Conservation (phyloP, 2,329 filamentous ascomycete genomes). For the Coniella vitis region DNA sequence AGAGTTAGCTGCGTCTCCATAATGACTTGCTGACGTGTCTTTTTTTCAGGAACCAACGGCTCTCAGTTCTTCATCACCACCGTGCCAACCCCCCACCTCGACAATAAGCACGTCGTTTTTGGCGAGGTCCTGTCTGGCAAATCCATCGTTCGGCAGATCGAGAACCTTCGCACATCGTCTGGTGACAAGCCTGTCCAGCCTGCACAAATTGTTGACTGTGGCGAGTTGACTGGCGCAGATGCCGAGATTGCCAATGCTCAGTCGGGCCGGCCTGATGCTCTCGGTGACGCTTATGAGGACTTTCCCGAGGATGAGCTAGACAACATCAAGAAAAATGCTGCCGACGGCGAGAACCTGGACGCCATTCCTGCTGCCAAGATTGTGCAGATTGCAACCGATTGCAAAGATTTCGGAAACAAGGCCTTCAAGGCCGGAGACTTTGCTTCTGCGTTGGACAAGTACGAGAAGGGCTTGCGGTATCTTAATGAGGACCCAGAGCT, state of each 20-base stretch:
- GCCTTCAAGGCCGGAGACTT: slow-evolving; percentile 79
- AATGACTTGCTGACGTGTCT: background rate
- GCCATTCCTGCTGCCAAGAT: slow-evolving; percentile 61
- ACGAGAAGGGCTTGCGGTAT: slow-evolving; percentile 88
- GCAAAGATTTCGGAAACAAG: slow-evolving; percentile 89
- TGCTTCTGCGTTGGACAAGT: slow-evolving; percentile 73
- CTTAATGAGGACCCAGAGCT: slow-evolving; percentile 75
- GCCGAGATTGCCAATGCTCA: slow-evolving; percentile 62
- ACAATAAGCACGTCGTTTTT: slow-evolving; percentile 96
- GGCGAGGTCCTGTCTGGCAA: slow-evolving; percentile 91
- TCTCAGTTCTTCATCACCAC: slow-evolving; percentile 99
- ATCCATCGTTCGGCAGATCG: slow-evolving; percentile 81
- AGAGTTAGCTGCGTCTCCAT: background rate
- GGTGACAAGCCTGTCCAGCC: slow-evolving; percentile 74
- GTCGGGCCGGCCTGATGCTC: slow-evolving; percentile 66
- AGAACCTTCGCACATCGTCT: slow-evolving; percentile 68
- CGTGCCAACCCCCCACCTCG: slow-evolving; percentile 86
- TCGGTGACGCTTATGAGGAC: slow-evolving; percentile 90
- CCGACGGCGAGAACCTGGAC: slow-evolving; percentile 32
- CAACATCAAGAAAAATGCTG: slow-evolving; percentile 11
- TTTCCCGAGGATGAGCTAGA: slow-evolving; percentile 77
- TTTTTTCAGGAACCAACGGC: slow-evolving; percentile 78
- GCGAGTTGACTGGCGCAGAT: slow-evolving; percentile 55
- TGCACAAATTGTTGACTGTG: slow-evolving; percentile 73
- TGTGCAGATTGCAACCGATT: slow-evolving; percentile 70